Conservation (phyloP, 73 alveolate genomes). For the Paramecium caudatum region DNA sequence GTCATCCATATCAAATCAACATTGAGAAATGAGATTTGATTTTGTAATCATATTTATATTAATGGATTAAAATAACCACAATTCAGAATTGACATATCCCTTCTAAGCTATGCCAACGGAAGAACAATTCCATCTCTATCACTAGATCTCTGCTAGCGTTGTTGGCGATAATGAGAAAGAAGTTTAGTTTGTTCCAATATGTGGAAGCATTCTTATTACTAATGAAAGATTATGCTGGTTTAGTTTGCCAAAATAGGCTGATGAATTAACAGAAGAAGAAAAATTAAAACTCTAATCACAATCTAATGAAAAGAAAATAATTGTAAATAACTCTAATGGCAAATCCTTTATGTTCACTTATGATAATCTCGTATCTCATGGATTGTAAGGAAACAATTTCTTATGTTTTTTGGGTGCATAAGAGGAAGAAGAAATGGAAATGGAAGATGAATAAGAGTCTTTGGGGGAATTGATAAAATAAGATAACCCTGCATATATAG, state of each 20-base stretch:
- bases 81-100: not conserved
- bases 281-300: not conserved
- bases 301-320: not conserved
- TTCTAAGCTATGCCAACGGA: not conserved
- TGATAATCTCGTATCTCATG: slow-evolving; percentile 47
- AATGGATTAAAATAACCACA: slow-evolving; percentile 1
- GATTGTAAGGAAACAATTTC: not conserved
- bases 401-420: slow-evolving; percentile 45
- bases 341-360: slow-evolving; percentile 56
- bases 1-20: too few species aligned
- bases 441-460: slow-evolving; percentile 36
- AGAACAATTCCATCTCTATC: not conserved
- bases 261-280: slow-evolving; percentile 16
- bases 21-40: too few species aligned
- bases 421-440: slow-evolving; percentile 49
- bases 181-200: not conserved
- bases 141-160: not conserved
- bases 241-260: not conserved
- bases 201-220: slow-evolving; percentile 28
- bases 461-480: slow-evolving; percentile 18
- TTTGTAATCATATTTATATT: too few species aligned
- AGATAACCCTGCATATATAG: not conserved
- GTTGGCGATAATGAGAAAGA: not conserved
- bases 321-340: not conserved
- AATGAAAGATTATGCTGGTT: slow-evolving; percentile 43